phyloP scores from a whole-genome alignment of 2,329 filamentous ascomycete genomes.

The Aulographum hederae region DNA sequence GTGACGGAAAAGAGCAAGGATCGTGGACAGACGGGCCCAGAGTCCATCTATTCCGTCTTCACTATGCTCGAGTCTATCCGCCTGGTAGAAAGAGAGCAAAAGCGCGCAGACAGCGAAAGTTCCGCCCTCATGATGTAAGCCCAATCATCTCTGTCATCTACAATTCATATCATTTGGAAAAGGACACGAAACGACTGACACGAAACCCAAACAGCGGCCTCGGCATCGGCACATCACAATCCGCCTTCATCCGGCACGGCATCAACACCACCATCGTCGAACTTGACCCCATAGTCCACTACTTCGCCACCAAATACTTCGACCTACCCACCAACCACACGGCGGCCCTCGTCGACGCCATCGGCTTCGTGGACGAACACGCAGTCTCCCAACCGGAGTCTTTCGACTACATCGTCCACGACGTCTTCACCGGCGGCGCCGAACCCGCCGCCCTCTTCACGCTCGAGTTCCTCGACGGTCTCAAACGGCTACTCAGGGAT shows the following conservation, averaged over 20 bases:
- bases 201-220: slow-evolving; percentile 42
- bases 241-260: slow-evolving; percentile 69
- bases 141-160: not conserved
- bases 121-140: slow-evolving; percentile 72
- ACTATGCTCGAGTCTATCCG: slow-evolving; percentile 85
- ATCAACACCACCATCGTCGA: slow-evolving; percentile 90
- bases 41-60: slow-evolving; percentile 93
- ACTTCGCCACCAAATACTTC: slow-evolving; percentile 73
- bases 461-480: slow-evolving; percentile 55
- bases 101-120: slow-evolving; percentile 43
- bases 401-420: slow-evolving; percentile 90
- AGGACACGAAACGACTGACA: not conserved
- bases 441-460: slow-evolving; percentile 85
- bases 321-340: slow-evolving; percentile 58
- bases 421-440: slow-evolving; percentile 92
- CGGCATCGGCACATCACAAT: slow-evolving; percentile 80
- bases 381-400: slow-evolving; percentile 23
- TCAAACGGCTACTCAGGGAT: slow-evolving; percentile 53
- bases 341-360: slow-evolving; percentile 66
- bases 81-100: slow-evolving; percentile 41
- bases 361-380: slow-evolving; percentile 41
- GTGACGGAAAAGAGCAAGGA: slow-evolving; percentile 24
- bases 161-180: not conserved
- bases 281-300: slow-evolving; percentile 76
- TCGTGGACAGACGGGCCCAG: slow-evolving; percentile 38